Base-by-base conservation (phyloP, 2,329 filamentous ascomycete genomes). In the Onygenales sp. region DNA sequence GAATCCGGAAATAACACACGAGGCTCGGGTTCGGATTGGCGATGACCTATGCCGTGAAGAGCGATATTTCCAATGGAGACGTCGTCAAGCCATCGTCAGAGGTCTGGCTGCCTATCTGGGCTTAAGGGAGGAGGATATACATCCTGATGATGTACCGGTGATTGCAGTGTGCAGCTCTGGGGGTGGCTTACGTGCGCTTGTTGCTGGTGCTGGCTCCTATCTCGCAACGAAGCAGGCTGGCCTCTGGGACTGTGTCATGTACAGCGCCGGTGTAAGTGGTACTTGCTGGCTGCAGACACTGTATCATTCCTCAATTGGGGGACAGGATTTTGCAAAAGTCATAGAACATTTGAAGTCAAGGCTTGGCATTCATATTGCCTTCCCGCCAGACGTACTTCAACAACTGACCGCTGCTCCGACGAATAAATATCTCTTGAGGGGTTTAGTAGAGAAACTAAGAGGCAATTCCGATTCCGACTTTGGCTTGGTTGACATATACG, bases 141-240 rank as follows among this genome's bases (percentile, higher is more conserved):
- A 97, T 63, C 88, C 89, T 0, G 89, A 95, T 46, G 93, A 98
- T 72, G 85, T 97, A 6, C 93, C 93, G 0, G 83, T 85, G 2
- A 96, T 98, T 66, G 92, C 92, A 41, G 85, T 97, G 75, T 95
- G 92, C 62, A 91, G 91, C 7, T 97, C 92, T 2, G 93, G 93
- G 8, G 93, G 93, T 54, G 93, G 93, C 0, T 72, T 98, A 46
- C 80, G 93, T 50, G 93, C 93, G 1, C 79, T 98, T 39, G 89
- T 97, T 14, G 91, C 93, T 2, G 91, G 92, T 3, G 85, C 90
- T 0, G 91, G 92, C 0, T 96, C 91, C 0, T 85, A 94, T 57
- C 76, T 93, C 8, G 91, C 90, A 2, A 80, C 89, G 0, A 83
- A 89, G 55, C 87, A 96, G 66, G 86, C 87, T 54, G 93, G 93